These are phyloP conservation scores for Curvularia hawaiiensis DNA, from an alignment of 2,329 filamentous ascomycete genomes.

Conservation along the genomic window DNA sequence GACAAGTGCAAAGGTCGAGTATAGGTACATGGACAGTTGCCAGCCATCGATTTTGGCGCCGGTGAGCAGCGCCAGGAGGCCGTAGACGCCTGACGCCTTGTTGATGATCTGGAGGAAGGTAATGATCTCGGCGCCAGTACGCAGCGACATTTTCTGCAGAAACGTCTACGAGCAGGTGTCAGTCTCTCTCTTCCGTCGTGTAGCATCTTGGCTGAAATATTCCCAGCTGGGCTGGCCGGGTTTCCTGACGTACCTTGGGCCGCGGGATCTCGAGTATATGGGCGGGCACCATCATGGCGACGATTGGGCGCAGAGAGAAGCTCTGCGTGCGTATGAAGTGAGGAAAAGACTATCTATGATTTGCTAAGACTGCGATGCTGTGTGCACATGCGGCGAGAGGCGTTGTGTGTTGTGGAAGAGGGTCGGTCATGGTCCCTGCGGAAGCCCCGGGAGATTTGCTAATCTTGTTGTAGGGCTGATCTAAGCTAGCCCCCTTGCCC, in stretches of 20 bases:
- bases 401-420: conserved; percentile 11
- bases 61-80: conserved; percentile 84
- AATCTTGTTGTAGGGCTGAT: conserved; percentile 25
- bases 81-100: conserved; percentile 90
- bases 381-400: conserved; percentile 5
- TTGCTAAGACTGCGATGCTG: conserved; percentile 19
- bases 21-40: conserved; percentile 90
- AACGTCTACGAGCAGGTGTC: conserved; percentile 66
- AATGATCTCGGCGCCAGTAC: conserved; percentile 85
- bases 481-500: conserved; percentile 19
- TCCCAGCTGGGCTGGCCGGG: conserved; percentile 6
- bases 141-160: conserved; percentile 82
- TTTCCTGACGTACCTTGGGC: conserved; percentile 40
- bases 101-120: conserved; percentile 84
- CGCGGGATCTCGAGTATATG: conserved; percentile 46
- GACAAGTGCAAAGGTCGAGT: conserved; percentile 75
- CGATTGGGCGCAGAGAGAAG: conserved; percentile 6
- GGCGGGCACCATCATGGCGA: conserved; percentile 40
- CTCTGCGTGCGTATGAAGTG: conserved; percentile 4
- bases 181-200: conserved; percentile 14
- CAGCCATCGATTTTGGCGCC: conserved; percentile 81
- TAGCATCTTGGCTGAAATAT: neutral
- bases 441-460: conserved; percentile 32
- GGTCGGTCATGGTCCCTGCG: conserved; percentile 13
- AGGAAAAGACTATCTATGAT: conserved; percentile 22